These are phyloP conservation scores for Elongisporangium undulatum DNA, from an alignment of 352 stramenopile species.

Conservation along the genomic window DNA sequence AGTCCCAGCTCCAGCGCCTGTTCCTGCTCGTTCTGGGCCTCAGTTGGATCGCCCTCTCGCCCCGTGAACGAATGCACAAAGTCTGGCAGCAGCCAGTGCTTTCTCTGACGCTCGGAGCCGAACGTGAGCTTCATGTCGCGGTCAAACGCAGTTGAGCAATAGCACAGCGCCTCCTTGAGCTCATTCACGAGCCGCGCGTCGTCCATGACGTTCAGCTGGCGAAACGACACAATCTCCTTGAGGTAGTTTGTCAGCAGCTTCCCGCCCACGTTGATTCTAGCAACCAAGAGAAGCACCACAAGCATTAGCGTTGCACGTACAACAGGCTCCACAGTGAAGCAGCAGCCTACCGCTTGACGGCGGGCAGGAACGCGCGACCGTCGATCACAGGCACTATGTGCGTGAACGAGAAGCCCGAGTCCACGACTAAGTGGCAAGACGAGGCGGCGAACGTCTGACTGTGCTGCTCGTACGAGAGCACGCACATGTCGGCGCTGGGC, in stretches of 20 bases:
- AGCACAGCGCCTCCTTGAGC: constrained; percentile 89
- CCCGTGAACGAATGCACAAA: constrained; percentile 73
- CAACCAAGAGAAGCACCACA: background rate
- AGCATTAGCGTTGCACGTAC: background rate
- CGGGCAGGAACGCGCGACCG: constrained; percentile 33
- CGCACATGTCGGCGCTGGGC: constrained; percentile 48
- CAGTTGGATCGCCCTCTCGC: constrained; percentile 11
- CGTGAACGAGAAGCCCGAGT: constrained; percentile 95
- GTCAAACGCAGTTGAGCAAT: constrained; percentile 86
- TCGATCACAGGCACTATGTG: constrained; percentile 91
- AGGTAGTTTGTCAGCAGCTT: constrained; percentile 97
- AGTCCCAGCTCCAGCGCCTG: constrained; percentile 83
- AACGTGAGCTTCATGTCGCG: constrained; percentile 61
- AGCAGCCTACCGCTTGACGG: constrained; percentile 36
- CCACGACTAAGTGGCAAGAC: constrained; percentile 82
- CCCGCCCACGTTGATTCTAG: constrained; percentile 90
- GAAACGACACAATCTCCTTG: constrained; percentile 94
- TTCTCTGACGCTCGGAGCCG: constrained; percentile 21
- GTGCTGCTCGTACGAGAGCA: constrained; percentile 50
- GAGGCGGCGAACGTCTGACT: constrained; percentile 42
- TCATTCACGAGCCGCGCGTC: constrained; percentile 65
- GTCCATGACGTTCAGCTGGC: constrained; percentile 97
- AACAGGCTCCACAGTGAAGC: background rate
- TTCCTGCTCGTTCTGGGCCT: constrained; percentile 21
- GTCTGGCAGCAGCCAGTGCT: constrained; percentile 80